Conservation (phyloP, 2,329 filamentous ascomycete species). For the Akanthomyces lecanii region DNA sequence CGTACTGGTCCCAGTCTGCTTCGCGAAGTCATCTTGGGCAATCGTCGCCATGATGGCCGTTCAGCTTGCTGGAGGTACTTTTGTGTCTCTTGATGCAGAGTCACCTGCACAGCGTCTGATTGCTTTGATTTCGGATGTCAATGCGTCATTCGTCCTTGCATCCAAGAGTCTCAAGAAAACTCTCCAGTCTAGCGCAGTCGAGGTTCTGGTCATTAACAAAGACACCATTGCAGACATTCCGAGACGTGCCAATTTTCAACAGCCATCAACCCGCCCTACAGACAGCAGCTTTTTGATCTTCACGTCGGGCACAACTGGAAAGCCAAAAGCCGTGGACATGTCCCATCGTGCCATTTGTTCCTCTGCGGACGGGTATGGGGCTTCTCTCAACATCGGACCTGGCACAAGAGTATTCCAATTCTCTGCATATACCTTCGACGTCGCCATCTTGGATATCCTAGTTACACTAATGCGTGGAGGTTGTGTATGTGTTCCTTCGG, state of each 20-base stretch:
- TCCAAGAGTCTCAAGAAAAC: not conserved
- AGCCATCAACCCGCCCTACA: not conserved
- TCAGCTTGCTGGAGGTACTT: conserved; percentile 17
- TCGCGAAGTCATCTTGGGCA: conserved; percentile 17
- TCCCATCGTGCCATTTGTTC: conserved; percentile 1
- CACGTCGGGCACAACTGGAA: not conserved
- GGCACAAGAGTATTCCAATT: conserved; percentile 18
- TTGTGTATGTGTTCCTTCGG: not conserved
- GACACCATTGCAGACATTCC: not conserved
- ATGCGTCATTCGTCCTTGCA: not conserved
- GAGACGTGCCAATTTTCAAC: not conserved
- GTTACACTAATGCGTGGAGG: not conserved
- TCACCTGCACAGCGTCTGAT: not conserved
- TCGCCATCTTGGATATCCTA: not conserved
- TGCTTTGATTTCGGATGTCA: not conserved
- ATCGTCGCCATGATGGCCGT: conserved; percentile 18
- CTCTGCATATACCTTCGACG: conserved; percentile 19
- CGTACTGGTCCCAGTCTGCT: conserved; percentile 14
- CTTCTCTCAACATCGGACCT: not conserved
- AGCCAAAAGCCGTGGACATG: not conserved
- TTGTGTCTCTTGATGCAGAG: conserved; percentile 13
- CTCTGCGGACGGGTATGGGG: not conserved
- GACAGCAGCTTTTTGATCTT: not conserved
- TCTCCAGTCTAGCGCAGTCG: not conserved
- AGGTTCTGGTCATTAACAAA: not conserved